Evolutionary conservation across 345 rosid genomes (phyloP), one percentile per base, ranked within the genome.

Genomic region (Alliaria petiolata): DNA sequence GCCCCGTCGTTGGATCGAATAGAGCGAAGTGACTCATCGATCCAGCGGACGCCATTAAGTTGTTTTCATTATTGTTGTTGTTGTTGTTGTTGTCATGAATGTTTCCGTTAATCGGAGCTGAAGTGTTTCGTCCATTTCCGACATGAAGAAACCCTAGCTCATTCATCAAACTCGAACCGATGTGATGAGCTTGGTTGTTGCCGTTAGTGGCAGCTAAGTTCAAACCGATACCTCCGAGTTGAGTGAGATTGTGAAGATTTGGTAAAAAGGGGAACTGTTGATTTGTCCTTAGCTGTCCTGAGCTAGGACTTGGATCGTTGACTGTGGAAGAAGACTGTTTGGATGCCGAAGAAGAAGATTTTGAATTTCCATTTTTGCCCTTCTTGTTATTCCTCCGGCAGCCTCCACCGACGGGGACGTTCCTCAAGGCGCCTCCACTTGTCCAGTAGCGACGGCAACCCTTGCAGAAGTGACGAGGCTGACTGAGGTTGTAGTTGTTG

Each of bases 381-480:
- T 86, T 90, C 82, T 85, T 90, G 82, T 80, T 86, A 39, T 74
- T 75, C 68, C 81, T 83, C 42, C 93, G 77, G 78, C 91, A 84
- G 3, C 96, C 86, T 17, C 96, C 96, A 2, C 96, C 96, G 3
- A 88, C 90, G 0, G 96, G 96, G 52, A 88, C 91, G 67, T 72
- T 88, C 61, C 96, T 80, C 17, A 86, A 79, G 40, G 90, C 85
- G 3, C 96, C 96, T 0, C 93, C 96, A 35, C 75, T 65, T 17
- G 96, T 90, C 96, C 96, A 90, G 79, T 90, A 90, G 11, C 96
- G 84, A 44, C 93, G 89, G 36, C 96, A 90, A 8, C 83, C 83
- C 71, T 90, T 90, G 75, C 97, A 90, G 66, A 85, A 86, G 83
- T 90, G 84, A 47, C 97, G 92, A 6, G 93, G 97, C 67, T 90